Percentiles rank a stretch among this genome's conserved stretches.
Evolutionary conservation across 1,284 basidiomycete species (phyloP).

Genomic region (Austropuccinia psidii): DNA sequence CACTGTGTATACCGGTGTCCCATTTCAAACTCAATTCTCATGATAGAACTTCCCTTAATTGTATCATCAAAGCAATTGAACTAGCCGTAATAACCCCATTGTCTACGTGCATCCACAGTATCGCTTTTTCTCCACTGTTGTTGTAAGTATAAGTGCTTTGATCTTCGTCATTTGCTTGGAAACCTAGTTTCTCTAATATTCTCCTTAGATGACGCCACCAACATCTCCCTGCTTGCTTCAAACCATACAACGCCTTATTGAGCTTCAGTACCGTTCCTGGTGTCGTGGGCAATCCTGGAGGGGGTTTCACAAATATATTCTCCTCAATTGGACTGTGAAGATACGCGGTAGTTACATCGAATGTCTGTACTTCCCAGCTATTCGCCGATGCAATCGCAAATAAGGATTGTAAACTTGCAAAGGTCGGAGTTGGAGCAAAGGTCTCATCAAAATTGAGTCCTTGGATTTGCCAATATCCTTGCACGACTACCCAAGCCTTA

Average conservation of each 20-base stretch:
- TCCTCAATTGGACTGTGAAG: background rate
- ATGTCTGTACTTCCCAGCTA: background rate
- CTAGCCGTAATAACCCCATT: background rate
- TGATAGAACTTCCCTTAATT: background rate
- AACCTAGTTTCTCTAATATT: background rate
- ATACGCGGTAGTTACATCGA: background rate
- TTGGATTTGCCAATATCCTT: background rate
- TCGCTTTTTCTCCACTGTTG: background rate
- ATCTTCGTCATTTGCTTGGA: background rate
- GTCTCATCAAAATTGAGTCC: background rate
- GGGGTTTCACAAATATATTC: background rate
- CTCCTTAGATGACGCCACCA: background rate
- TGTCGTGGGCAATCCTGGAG: background rate
- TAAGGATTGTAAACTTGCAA: background rate
- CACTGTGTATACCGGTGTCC: no score
- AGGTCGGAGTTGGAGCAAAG: background rate
- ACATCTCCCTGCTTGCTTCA: background rate
- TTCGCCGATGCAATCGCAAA: background rate
- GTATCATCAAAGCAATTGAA: background rate
- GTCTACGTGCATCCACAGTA: slow-evolving; percentile 10
- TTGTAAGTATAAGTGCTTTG: background rate
- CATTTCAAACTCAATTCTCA: no score
- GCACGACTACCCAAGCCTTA: background rate
- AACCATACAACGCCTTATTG: background rate
- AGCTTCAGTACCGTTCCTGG: background rate